Percentiles rank a stretch among this genome's conserved stretches.
These are phyloP conservation scores for Caryopteris hybrid DNA, from an alignment of 305 asterid genomes.

Conservation along the genomic window DNA sequence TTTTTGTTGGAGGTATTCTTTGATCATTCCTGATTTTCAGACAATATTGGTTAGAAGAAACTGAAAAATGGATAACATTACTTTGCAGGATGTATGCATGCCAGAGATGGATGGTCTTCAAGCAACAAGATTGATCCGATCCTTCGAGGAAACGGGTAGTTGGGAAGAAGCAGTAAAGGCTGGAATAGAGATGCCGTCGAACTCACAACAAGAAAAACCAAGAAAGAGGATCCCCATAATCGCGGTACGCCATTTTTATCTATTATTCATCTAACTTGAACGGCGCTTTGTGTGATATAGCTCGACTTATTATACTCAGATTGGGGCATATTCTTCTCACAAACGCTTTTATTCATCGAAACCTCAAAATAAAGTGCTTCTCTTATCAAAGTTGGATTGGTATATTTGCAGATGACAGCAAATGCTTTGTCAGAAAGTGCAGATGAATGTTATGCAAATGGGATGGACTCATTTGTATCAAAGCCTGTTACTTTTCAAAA, in stretches of 20 bases:
- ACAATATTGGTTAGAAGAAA: background rate
- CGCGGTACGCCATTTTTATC: slow-evolving; percentile 43
- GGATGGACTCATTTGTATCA: slow-evolving; percentile 93
- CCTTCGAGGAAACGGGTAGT: slow-evolving; percentile 81
- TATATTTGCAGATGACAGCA: slow-evolving; percentile 80
- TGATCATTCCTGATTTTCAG: background rate
- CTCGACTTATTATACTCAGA: background rate
- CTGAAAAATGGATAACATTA: background rate
- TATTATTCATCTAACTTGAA: background rate
- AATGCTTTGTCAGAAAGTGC: slow-evolving; percentile 82
- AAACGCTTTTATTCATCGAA: background rate
- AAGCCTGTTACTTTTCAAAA: slow-evolving; percentile 76
- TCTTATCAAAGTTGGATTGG: background rate
- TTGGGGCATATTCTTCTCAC: background rate
- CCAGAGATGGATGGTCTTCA: slow-evolving; percentile 93
- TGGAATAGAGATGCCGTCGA: slow-evolving; percentile 49
- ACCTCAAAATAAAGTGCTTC: background rate
- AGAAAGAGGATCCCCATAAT: slow-evolving; percentile 58
- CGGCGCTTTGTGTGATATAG: background rate
- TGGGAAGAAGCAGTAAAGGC: slow-evolving; percentile 84
- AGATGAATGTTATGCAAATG: slow-evolving; percentile 87
- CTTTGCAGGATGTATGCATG: slow-evolving; percentile 83
- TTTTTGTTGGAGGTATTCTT: too few relatives aligned
- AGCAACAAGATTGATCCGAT: slow-evolving; percentile 79
- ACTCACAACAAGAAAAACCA: slow-evolving; percentile 19